A percentile compares a stretch with the other conserved stretches of the same genome.
Evolutionary conservation across 2,329 filamentous ascomycete species (phyloP).

Genomic region (Aspergillus thermomutatus): DNA sequence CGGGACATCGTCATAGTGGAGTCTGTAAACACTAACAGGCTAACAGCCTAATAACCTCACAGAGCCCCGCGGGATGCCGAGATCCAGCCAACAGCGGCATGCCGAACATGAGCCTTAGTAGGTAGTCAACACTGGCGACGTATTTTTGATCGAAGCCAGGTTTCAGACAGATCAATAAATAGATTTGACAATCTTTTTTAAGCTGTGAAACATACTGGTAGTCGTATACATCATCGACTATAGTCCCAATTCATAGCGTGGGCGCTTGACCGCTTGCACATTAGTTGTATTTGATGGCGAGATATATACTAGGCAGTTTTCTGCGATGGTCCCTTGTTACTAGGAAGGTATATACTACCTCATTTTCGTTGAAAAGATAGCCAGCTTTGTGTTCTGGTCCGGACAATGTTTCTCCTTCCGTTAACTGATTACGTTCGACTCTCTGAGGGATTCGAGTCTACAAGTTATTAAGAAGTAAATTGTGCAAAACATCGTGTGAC

Average conservation of each 20-base stretch:
- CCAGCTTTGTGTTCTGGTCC: neutral
- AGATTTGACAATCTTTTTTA: neutral
- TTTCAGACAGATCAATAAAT: neutral
- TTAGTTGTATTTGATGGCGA: too few species aligned
- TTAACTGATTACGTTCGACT: neutral
- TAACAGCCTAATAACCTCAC: neutral
- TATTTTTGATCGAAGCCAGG: neutral
- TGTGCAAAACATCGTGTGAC: neutral
- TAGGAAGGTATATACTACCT: too few species aligned
- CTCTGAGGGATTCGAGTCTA: neutral
- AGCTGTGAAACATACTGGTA: too few species aligned
- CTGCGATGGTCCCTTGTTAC: too few species aligned
- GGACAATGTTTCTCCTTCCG: too few species aligned
- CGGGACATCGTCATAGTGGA: conserved; percentile 24
- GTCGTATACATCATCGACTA: too few species aligned
- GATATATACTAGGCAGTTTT: too few species aligned
- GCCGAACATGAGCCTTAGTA: conserved; percentile 5
- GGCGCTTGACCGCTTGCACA: too few species aligned
- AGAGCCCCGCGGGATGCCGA: conserved; percentile 10
- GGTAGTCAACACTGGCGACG: neutral
- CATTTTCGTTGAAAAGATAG: too few species aligned
- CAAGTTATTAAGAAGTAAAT: neutral
- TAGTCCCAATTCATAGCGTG: too few species aligned
- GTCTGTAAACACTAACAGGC: neutral
- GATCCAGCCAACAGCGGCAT: conserved; percentile 7